These are phyloP conservation scores for Xylona heveae DNA, from an alignment of 495 filamentous ascomycete species.

Conservation along the genomic window DNA sequence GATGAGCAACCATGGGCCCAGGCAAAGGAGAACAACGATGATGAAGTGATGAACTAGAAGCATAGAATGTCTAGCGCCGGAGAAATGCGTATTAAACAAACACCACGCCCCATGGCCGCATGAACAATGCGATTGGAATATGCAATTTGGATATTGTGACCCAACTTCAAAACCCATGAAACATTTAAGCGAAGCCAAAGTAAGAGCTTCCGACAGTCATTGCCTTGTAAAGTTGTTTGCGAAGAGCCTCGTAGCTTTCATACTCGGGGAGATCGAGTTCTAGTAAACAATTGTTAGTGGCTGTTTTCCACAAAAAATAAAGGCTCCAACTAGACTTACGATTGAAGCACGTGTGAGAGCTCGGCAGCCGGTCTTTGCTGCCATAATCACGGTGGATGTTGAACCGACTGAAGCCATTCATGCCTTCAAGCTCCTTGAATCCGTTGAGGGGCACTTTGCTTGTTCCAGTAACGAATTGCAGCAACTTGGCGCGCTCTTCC, in stretches of 20 bases:
- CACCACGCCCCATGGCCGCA: too few relatives aligned
- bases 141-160: too few relatives aligned
- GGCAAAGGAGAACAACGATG: constrained; percentile 2
- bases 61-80: too few relatives aligned
- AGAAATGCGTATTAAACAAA: too few relatives aligned
- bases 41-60: constrained; percentile 6
- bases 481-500: constrained; percentile 89
- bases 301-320: constrained; percentile 3
- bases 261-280: constrained; percentile 98
- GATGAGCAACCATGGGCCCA: too few relatives aligned
- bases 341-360: constrained; percentile 97
- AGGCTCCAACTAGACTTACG: constrained; percentile 39
- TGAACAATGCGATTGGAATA: too few relatives aligned
- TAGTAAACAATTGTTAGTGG: constrained; percentile 21
- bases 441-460: constrained; percentile 97
- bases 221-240: constrained; percentile 74
- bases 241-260: constrained; percentile 80
- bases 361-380: constrained; percentile 89
- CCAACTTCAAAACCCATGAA: too few relatives aligned
- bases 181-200: constrained; percentile 81
- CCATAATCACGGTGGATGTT: constrained; percentile 98
- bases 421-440: constrained; percentile 97
- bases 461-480: constrained; percentile 96
- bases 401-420: constrained; percentile 97
- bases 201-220: constrained; percentile 93